Evolutionary conservation across 768 basidiomycete genomes (phyloP), one percentile per base, ranked within the genome.

Genomic region (Lentinus brumalis): DNA sequence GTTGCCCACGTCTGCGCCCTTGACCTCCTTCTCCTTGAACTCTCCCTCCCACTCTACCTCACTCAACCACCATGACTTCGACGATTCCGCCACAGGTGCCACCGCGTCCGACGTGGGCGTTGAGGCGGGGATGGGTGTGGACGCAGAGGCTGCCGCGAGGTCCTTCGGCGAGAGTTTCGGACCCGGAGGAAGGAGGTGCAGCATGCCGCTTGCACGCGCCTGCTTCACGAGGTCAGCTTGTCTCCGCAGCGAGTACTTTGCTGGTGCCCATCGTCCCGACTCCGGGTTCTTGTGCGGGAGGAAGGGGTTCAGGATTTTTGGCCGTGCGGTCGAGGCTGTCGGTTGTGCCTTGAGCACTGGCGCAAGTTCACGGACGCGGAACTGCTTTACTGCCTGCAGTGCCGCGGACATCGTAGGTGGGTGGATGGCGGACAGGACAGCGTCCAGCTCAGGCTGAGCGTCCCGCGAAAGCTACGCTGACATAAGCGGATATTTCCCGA

Each of bases 141-240:
- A 56, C n/a, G 65, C 60, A 0, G 66, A 59, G 26, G 71, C 62
- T 6, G 59, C 69, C 16, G 61, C 60, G 7, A 73, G 66, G 54
- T 73, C 70, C 47, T 65, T 60, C 3, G 61, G 60, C 15, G 64
- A 63, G 45, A 80, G 71, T 77, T 92, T 92, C 1, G 83, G 85
- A 2, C 92, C 83, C 1, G 86, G 83, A 0, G 92, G 92, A 5
- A 94, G 78, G 7, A 90, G 72, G 41, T 86, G 79, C 46, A 88
- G 70, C 42, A 78, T 77, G 38, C 80, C 81, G 21, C 77, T 75
- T 26, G 74, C 74, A 60, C 83, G 83, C 4, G 92, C 92, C 53
- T 80, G 80, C 76, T 91, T 93, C 50, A 93, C 77, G 39, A 94
- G 78, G 44, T 90, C 88, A 11, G 89, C 89, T 72, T 94, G 92